These are phyloP conservation scores for Populus davidiana DNA, from an alignment of 345 rosid genomes.

Conservation along the genomic window DNA sequence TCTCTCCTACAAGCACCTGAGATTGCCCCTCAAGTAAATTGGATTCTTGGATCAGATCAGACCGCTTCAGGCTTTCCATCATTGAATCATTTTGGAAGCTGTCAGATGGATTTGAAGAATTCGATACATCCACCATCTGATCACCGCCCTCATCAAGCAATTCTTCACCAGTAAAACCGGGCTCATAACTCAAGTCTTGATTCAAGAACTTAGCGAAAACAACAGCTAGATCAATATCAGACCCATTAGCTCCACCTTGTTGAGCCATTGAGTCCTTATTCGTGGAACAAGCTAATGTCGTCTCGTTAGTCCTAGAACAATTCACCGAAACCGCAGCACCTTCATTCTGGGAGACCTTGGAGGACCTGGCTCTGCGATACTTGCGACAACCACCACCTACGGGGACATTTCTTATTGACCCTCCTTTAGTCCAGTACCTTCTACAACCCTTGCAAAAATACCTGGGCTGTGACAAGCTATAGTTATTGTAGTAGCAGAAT, in stretches of 20 bases:
- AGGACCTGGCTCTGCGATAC: slow-evolving; percentile 50
- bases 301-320: slow-evolving; percentile 19
- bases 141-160: not conserved
- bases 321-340: not conserved
- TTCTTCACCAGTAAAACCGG: slow-evolving; percentile 9
- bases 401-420: slow-evolving; percentile 76
- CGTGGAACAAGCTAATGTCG: not conserved
- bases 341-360: slow-evolving; percentile 28
- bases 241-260: not conserved
- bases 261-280: not conserved
- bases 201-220: slow-evolving; percentile 71
- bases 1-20: slow-evolving; percentile 16
- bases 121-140: not conserved
- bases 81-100: slow-evolving; percentile 10
- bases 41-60: slow-evolving; percentile 7
- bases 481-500: slow-evolving; percentile 90
- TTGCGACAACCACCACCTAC: slow-evolving; percentile 86
- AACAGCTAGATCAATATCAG: slow-evolving; percentile 64
- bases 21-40: slow-evolving; percentile 9
- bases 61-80: slow-evolving; percentile 12
- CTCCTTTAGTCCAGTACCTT: slow-evolving; percentile 91
- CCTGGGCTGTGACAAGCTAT: slow-evolving; percentile 86
- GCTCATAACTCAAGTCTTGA: slow-evolving; percentile 20
- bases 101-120: slow-evolving; percentile 15
- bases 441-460: slow-evolving; percentile 82